phyloP scores from a whole-genome alignment of 345 rosid species.

The Salix caprea region DNA sequence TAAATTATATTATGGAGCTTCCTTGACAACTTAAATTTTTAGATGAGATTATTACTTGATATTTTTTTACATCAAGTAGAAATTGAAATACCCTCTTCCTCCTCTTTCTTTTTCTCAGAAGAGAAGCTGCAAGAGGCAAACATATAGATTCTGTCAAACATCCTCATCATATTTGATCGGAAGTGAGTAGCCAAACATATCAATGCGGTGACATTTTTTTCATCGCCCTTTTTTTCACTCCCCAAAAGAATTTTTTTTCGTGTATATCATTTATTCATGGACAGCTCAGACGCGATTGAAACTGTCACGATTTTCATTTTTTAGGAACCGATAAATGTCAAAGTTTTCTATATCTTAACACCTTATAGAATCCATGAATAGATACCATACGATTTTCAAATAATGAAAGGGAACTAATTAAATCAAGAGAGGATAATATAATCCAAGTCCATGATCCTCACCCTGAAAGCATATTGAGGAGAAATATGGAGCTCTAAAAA shows the following conservation, averaged over 20 bases:
- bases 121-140: not conserved
- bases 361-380: not conserved
- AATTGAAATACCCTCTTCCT: not conserved
- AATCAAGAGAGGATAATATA: not conserved
- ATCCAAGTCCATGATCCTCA: not conserved
- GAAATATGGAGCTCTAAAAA: not conserved
- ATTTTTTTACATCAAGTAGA: too few relatives aligned
- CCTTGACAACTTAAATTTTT: too few relatives aligned
- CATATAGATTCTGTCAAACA: not conserved
- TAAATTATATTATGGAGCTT: too few relatives aligned
- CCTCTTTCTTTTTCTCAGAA: not conserved
- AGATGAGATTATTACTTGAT: too few relatives aligned
- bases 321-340: not conserved
- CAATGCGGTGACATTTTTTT: not conserved
- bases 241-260: too few relatives aligned
- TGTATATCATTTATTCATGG: too few relatives aligned
- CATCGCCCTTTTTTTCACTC: not conserved
- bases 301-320: not conserved
- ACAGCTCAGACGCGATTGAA: not conserved
- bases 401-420: not conserved
- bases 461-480: not conserved
- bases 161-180: not conserved
- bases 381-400: not conserved
- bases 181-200: not conserved
- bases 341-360: not conserved